phyloP scores from a whole-genome alignment of 805 yeast genomes.

The Lachancea lanzarotensis region DNA sequence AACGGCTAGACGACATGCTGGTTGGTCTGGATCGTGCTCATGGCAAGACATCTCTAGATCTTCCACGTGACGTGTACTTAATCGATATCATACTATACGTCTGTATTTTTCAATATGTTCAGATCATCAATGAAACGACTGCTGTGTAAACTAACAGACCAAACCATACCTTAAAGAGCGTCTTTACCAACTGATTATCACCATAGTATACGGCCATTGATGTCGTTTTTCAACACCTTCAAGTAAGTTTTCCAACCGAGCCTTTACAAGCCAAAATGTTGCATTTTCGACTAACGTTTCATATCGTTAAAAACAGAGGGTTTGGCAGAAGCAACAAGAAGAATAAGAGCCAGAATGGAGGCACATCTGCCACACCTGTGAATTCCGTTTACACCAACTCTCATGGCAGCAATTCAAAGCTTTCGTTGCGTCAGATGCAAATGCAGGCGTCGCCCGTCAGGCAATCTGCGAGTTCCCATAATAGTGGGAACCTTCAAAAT shows the following conservation, averaged over 20 bases:
- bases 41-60: too few species aligned
- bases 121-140: too few species aligned
- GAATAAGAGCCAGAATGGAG: constrained; percentile 33
- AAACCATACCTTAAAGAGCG: too few species aligned
- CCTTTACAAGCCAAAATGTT: not conserved
- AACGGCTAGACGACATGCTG: too few species aligned
- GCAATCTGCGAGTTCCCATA: constrained; percentile 19
- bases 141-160: too few species aligned
- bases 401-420: constrained; percentile 39
- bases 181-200: too few species aligned
- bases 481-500: constrained; percentile 11
- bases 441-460: constrained; percentile 15
- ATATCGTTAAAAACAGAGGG: constrained; percentile 34
- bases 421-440: constrained; percentile 39
- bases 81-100: too few species aligned
- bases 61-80: too few species aligned
- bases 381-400: constrained; percentile 33
- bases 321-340: constrained; percentile 53
- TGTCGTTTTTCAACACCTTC: constrained; percentile 12
- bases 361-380: constrained; percentile 17
- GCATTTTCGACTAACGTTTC: not conserved
- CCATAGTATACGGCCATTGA: not conserved
- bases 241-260: constrained; percentile 7
- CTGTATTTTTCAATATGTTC: too few species aligned
- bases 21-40: too few species aligned